These are phyloP conservation scores for Amoeboradix gromovi DNA, from an alignment of 371 early-diverging fungal genomes.

Conservation along the genomic window DNA sequence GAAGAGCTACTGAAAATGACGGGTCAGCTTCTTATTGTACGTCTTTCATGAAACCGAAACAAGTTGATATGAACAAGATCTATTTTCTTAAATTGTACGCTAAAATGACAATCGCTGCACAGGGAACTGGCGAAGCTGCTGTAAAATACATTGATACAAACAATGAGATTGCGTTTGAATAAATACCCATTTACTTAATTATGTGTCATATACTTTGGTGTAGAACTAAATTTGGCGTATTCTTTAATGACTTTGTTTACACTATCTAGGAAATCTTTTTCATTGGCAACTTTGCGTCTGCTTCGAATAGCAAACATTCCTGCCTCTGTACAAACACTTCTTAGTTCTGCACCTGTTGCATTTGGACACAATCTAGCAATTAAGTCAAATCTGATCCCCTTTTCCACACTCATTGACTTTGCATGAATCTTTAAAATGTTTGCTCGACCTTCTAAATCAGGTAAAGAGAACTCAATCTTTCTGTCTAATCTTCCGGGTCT, in stretches of 20 bases:
- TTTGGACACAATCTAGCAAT: constrained; percentile 97
- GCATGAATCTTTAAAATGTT: constrained; percentile 98
- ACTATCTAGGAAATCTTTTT: constrained; percentile 97
- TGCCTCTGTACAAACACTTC: constrained; percentile 98
- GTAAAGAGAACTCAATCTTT: constrained; percentile 95
- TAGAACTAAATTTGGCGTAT: constrained; percentile 86
- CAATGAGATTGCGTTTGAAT: too few species aligned
- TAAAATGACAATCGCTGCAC: too few species aligned
- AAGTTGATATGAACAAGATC: too few species aligned
- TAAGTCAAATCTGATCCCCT: constrained; percentile 90
- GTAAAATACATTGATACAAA: too few species aligned
- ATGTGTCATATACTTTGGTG: constrained; percentile 45
- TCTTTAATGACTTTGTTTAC: constrained; percentile 98
- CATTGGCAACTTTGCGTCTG: constrained; percentile 94
- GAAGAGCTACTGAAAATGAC: too few species aligned
- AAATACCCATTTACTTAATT: constrained; percentile 14
- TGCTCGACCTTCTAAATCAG: constrained; percentile 65
- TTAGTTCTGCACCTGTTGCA: constrained; percentile 82
- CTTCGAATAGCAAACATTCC: constrained; percentile 99
- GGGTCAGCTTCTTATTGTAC: too few species aligned
- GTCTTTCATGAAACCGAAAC: too few species aligned
- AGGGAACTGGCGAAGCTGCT: too few species aligned
- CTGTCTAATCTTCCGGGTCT: constrained; percentile 98
- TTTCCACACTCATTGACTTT: constrained; percentile 78
- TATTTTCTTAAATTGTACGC: too few species aligned